Evolutionary conservation across 2,329 filamentous ascomycete genomes (phyloP), one percentile per base, ranked within the genome.

Genomic region (Monosporascus sp.): DNA sequence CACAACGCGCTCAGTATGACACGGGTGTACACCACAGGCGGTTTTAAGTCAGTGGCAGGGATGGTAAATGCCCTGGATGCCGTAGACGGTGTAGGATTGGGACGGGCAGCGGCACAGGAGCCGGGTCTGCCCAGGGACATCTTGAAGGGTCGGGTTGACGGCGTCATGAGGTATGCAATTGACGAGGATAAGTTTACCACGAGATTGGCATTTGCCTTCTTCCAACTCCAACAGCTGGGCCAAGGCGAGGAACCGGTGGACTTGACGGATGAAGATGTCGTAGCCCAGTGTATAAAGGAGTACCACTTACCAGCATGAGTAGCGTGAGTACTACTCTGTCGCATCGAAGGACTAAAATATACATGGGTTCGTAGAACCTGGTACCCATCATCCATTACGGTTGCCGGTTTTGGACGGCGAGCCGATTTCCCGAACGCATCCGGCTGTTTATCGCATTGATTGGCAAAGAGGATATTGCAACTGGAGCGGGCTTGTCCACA

Each of bases 51-150:
- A 3, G 74, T 72, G 0, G 71, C 69, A 18, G 81, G 74, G 1
- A 82, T 83, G 79, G 72, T 78, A 25, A 65, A 72, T 14, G 78
- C 78, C 0, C 65, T 83, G 17, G 59, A 75, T 6, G 72, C 70
- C 1, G 76, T 83, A 6, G 78, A 84, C 52, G 80, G 80, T 6
- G 70, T 84, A 1, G 81, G 80, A 3, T 68, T 85, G 46, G 82
- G 71, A 0, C 73, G 81, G 11, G 73, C 79, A 0, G 61, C 77
- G 0, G 73, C 72, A 50, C 75, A 80, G 57, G 81, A 85, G 59
- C 61, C 63, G 1, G 66, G 65, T 14, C 63, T 81, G 3, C 70
- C 71, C 44, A 69, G 65, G 48, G 68, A 75, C 22, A 73, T 80
- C 3, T 59, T 82, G 2, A 66, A 67, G 1, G 75, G 76, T 15